Conservation (phyloP, 164 flowering plant species). For the Sedum album region DNA sequence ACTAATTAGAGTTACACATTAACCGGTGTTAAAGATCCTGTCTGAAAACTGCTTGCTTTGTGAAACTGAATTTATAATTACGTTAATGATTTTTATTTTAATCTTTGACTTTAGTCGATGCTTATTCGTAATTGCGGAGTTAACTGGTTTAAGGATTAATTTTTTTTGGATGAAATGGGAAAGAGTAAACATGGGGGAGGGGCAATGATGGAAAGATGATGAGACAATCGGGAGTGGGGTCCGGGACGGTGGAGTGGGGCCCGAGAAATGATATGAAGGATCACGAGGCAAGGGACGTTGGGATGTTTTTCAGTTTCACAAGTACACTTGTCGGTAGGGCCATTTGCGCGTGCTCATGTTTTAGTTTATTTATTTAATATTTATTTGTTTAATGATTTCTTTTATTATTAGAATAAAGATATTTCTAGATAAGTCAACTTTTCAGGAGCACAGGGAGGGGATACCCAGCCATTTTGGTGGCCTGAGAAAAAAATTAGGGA, state of each 20-base stretch:
- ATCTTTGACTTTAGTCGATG: neutral
- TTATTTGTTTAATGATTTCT: too few species aligned
- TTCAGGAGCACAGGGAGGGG: too few species aligned
- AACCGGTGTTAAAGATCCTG: too few species aligned
- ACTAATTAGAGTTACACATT: neutral
- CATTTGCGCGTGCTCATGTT: neutral
- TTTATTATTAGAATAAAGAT: neutral
- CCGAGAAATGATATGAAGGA: neutral
- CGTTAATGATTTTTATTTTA: too few species aligned
- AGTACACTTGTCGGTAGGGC: neutral
- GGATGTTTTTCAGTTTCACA: neutral
- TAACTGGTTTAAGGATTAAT: neutral
- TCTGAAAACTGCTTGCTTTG: neutral
- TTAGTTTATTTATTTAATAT: neutral
- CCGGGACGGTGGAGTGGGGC: neutral
- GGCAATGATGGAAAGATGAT: neutral
- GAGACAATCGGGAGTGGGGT: neutral
- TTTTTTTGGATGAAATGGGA: neutral
- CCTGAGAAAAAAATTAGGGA: too few species aligned
- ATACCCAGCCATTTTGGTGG: too few species aligned
- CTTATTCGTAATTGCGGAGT: too few species aligned
- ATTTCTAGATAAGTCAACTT: slow-evolving; percentile 1
- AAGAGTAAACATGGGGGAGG: neutral
- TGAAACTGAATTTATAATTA: too few species aligned
- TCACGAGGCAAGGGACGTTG: neutral